Conservation (phyloP, 202 grass and related monocot species). For the Cymbopogon flexuosus region DNA sequence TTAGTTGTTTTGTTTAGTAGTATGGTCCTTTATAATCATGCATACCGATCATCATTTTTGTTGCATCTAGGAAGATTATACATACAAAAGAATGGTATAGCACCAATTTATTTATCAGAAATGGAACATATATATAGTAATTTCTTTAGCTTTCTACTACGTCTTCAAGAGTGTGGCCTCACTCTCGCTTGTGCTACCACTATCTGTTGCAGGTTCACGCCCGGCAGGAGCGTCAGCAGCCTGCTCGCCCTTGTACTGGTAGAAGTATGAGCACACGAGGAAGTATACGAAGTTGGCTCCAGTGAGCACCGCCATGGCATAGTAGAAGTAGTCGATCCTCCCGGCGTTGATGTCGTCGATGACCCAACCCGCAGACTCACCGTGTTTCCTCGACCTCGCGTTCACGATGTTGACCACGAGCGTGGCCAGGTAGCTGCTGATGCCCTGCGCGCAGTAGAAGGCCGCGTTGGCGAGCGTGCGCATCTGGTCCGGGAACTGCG, state of each 20-base stretch:
- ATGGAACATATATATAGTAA: neutral
- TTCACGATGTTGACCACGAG: constrained; percentile 43
- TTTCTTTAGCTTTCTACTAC: neutral
- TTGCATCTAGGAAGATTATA: neutral
- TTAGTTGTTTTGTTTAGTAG: too few relatives aligned
- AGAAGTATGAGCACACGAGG: constrained; percentile 49
- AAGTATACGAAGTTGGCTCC: constrained; percentile 42
- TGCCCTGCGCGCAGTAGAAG: constrained; percentile 48
- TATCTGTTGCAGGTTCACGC: neutral
- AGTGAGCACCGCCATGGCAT: neutral
- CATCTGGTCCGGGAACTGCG: constrained; percentile 69
- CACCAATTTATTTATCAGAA: neutral
- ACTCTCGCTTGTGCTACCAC: neutral
- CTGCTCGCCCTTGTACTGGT: constrained; percentile 4
- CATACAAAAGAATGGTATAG: neutral
- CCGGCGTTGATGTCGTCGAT: constrained; percentile 36
- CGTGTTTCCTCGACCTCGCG: constrained; percentile 17
- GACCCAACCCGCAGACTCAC: constrained; percentile 29
- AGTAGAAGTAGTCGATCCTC: constrained; percentile 55
- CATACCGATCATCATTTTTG: too few relatives aligned
- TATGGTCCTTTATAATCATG: too few relatives aligned
- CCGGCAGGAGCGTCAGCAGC: neutral
- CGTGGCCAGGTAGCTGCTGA: constrained; percentile 50
- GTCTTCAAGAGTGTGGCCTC: neutral
- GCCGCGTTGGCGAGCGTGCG: constrained; percentile 38